Base-by-base conservation (phyloP, 1,284 basidiomycete genomes). In the Heterobasidion occidentale region DNA sequence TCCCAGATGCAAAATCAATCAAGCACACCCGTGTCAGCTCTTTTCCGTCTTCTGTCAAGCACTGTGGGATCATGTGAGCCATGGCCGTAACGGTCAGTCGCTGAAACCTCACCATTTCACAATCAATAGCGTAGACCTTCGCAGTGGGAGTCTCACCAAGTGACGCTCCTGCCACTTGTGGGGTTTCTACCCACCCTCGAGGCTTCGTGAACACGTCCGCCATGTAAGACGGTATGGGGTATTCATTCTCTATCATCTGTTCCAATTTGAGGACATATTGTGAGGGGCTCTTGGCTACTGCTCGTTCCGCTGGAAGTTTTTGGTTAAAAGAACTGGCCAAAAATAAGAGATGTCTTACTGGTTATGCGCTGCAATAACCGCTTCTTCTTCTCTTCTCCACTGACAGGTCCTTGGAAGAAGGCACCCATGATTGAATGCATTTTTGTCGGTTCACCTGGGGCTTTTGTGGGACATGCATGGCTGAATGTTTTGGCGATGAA, bases 221-320 rank as follows among this genome's bases (percentile, higher is more conserved):
- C 71, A 91, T 75, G 65, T 94, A 92, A 2, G 84, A 84, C 15
- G 93, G 90, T 55, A 94, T 73, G 0, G 88, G 88, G 65, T 95
- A 97, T 54, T 92, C 90, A 65, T 96, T 92, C 65, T 94, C 90
- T 52, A 88, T 76, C 91, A 97, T 94, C 66, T 94, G 87, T 57
- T 91, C 84, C 9, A 86, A 73, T 0, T 85, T 82, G 20, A 96
- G 76, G 47, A 93, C 67, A 70, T 91, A 94, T 51, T 83, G 76
- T 52, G 81, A 67, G 1, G 91, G 88, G 57, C 82, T 79, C 62
- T 78, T 79, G 35, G 80, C 75, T 61, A 76, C 74, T n/a, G 72
- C 71, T 45, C 75, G 75, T 68, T 86, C 83, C 75, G 78, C 85
- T 88, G 63, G 51, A 59, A 57, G 20, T 36, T 47, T 36, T 17